Conservation (phyloP, 2,329 filamentous ascomycete genomes). For the Torrubiella hemipterigena region DNA sequence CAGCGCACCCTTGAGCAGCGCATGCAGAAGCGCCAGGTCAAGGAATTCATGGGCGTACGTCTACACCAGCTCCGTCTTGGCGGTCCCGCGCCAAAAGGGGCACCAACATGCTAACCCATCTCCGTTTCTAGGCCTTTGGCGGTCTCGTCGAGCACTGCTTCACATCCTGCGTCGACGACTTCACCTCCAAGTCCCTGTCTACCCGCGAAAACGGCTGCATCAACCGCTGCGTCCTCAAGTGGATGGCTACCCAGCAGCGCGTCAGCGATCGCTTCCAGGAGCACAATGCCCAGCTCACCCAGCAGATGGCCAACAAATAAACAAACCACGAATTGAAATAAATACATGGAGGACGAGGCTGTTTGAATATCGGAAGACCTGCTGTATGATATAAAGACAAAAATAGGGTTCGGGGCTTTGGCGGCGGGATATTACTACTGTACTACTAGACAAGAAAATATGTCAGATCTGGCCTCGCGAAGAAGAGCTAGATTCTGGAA, state of each 20-base stretch:
- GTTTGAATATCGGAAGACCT: conserved; percentile 1
- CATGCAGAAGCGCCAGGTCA: conserved; percentile 97
- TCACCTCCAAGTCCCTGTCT: conserved; percentile 90
- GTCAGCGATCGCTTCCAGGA: conserved; percentile 82
- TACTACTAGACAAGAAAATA: background rate
- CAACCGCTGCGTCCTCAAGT: conserved; percentile 90
- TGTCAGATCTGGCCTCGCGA: too few relatives aligned
- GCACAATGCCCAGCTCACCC: conserved; percentile 49
- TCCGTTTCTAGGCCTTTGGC: conserved; percentile 20
- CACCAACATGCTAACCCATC: conserved; percentile 1
- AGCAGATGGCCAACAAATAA: conserved; percentile 37
- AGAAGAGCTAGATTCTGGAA: background rate
- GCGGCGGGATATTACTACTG: too few relatives aligned
- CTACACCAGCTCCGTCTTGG: conserved; percentile 5
- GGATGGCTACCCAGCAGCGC: conserved; percentile 81
- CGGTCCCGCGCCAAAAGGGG: background rate
- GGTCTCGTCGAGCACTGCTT: conserved; percentile 72
- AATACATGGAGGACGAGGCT: background rate
- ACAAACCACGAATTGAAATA: too few relatives aligned
- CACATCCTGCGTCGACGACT: conserved; percentile 93
- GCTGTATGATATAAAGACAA: too few relatives aligned
- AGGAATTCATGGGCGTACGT: conserved; percentile 94
- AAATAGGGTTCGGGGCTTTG: too few relatives aligned
- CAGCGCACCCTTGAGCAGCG: conserved; percentile 27
- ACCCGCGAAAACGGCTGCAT: conserved; percentile 85